Percentiles rank a stretch among this genome's conserved stretches.
These are phyloP conservation scores for Yamadazyma diospyri DNA, from an alignment of 1,139 yeast species.

Conservation along the genomic window DNA sequence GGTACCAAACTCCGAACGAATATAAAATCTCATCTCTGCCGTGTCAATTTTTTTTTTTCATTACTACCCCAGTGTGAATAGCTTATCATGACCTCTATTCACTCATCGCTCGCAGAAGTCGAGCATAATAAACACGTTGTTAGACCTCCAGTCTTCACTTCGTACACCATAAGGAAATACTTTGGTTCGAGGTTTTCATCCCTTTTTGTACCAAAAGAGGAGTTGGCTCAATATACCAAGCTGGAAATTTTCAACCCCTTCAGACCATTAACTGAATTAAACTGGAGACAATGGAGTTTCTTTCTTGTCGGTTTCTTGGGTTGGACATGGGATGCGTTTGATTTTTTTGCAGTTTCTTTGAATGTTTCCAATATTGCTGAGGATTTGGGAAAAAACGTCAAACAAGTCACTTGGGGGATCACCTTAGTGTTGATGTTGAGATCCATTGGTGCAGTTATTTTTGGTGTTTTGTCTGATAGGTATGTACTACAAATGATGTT, in stretches of 20 bases:
- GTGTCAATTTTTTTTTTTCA: too few species aligned
- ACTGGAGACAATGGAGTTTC: constrained; percentile 34
- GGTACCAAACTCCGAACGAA: too few species aligned
- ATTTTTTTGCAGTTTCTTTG: constrained; percentile 32
- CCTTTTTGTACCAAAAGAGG: constrained; percentile 31
- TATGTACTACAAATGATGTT: constrained; percentile 4
- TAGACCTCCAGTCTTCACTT: constrained; percentile 29
- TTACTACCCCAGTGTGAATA: too few species aligned
- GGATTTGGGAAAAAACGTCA: constrained; percentile 23
- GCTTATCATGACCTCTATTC: constrained; percentile 3
- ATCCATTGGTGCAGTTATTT: constrained; percentile 38
- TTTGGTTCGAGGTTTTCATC: constrained; percentile 27
- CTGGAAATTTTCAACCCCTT: constrained; percentile 35
- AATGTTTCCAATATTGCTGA: constrained; percentile 30
- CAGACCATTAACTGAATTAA: constrained; percentile 25
- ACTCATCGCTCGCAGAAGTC: constrained; percentile 2
- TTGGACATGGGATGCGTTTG: constrained; percentile 47
- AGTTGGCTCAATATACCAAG: constrained; percentile 24
- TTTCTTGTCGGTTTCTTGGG: constrained; percentile 33
- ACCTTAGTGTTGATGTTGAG: constrained; percentile 45
- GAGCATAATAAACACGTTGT: constrained; percentile 31
- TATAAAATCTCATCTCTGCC: too few species aligned
- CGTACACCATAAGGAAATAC: constrained; percentile 23
- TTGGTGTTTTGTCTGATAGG: constrained; percentile 37
- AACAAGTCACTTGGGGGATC: constrained; percentile 40